Percentiles rank a stretch among this genome's conserved stretches.
phyloP scores from a whole-genome alignment of 495 filamentous ascomycete genomes.

The Penicillium verhagenii region DNA sequence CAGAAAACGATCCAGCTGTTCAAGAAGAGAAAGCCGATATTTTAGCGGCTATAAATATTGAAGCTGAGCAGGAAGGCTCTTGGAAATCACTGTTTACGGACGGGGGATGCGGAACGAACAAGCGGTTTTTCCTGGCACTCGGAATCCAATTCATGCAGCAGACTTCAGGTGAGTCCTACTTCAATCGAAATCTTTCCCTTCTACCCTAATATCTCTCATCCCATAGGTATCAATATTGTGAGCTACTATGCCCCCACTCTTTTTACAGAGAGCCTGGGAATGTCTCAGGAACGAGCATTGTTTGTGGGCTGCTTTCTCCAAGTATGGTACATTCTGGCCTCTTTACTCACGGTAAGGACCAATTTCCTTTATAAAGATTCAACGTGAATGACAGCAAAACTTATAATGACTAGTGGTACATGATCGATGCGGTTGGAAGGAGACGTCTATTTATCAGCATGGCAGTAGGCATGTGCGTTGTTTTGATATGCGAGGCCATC shows the following conservation, averaged over 20 bases:
- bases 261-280: slow-evolving; percentile 25
- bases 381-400: not conserved
- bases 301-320: slow-evolving; percentile 27
- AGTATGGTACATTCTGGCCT: slow-evolving; percentile 33
- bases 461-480: slow-evolving; percentile 30
- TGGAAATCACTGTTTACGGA: slow-evolving; percentile 26
- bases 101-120: slow-evolving; percentile 25
- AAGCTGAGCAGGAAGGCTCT: slow-evolving; percentile 13
- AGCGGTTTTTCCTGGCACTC: slow-evolving; percentile 32
- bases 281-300: slow-evolving; percentile 22
- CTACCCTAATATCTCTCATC: not conserved
- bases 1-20: slow-evolving; percentile 24
- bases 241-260: slow-evolving; percentile 34
- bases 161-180: slow-evolving; percentile 21
- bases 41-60: slow-evolving; percentile 15
- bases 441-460: slow-evolving; percentile 29
- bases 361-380: not conserved
- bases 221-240: slow-evolving; percentile 28
- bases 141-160: slow-evolving; percentile 42
- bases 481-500: slow-evolving; percentile 27
- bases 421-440: slow-evolving; percentile 28
- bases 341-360: slow-evolving; percentile 27
- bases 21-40: slow-evolving; percentile 21
- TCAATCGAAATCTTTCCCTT: not conserved
- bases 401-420: slow-evolving; percentile 24